Percentiles rank a stretch among this genome's conserved stretches.
These are phyloP conservation scores for Beauveria caledonica DNA, from an alignment of 2,329 filamentous ascomycete genomes.

Conservation along the genomic window DNA sequence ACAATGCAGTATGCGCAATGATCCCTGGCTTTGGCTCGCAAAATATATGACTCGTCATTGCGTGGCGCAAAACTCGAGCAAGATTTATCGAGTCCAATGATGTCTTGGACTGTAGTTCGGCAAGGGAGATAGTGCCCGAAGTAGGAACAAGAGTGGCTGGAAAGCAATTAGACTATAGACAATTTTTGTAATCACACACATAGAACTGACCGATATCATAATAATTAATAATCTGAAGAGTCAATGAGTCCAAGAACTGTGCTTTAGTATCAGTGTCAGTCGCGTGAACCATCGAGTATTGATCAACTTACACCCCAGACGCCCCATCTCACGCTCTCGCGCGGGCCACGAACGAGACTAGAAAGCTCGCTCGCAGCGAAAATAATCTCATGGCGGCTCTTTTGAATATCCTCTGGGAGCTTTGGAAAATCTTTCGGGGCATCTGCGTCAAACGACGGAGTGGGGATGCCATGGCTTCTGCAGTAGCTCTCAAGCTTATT, in stretches of 20 bases:
- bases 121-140: conserved; percentile 34
- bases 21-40: conserved; percentile 39
- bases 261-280: background rate
- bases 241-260: conserved; percentile 42
- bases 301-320: conserved; percentile 40
- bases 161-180: conserved; percentile 9
- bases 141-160: conserved; percentile 45
- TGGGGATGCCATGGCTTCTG: conserved; percentile 30
- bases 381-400: conserved; percentile 38
- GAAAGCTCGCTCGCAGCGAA: conserved; percentile 40
- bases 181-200: background rate
- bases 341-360: conserved; percentile 39
- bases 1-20: conserved; percentile 48
- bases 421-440: conserved; percentile 38
- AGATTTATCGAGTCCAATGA: conserved; percentile 41
- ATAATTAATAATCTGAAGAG: conserved; percentile 41
- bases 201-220: conserved; percentile 37
- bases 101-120: conserved; percentile 37
- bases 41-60: conserved; percentile 51
- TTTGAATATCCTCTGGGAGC: conserved; percentile 37
- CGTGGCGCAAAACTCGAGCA: conserved; percentile 43
- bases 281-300: conserved; percentile 9
- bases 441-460: conserved; percentile 38
- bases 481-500: conserved; percentile 42
- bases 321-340: conserved; percentile 43